These are phyloP conservation scores for Pythium myriotylum DNA, from an alignment of 352 stramenopile genomes.

Conservation along the genomic window DNA sequence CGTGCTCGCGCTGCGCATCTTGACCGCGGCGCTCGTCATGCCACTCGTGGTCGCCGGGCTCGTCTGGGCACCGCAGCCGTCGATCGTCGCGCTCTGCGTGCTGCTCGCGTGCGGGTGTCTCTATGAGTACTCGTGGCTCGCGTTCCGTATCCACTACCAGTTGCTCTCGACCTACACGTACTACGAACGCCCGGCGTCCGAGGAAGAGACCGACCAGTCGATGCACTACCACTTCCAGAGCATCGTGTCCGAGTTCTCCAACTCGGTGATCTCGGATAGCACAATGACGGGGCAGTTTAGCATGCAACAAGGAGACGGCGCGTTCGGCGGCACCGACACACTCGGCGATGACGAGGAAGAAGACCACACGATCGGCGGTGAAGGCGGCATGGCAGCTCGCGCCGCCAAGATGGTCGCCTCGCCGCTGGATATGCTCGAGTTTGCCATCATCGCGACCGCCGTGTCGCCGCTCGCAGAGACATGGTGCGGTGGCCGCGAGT, in stretches of 20 bases:
- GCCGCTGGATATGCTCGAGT: conserved; percentile 26
- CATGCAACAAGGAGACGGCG: background rate
- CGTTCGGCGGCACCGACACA: background rate
- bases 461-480: conserved; percentile 23
- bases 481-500: conserved; percentile 27
- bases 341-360: conserved; percentile 17
- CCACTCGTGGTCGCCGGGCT: conserved; percentile 20
- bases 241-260: conserved; percentile 19
- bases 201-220: conserved; percentile 15
- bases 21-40: conserved; percentile 22
- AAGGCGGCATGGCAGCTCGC: conserved; percentile 17
- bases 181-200: conserved; percentile 27
- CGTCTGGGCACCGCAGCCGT: conserved; percentile 15
- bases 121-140: conserved; percentile 35
- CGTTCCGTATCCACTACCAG: conserved; percentile 35
- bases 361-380: conserved; percentile 23
- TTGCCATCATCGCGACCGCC: conserved; percentile 13
- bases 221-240: conserved; percentile 26
- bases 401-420: conserved; percentile 24
- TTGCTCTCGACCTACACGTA: conserved; percentile 26
- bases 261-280: conserved; percentile 10
- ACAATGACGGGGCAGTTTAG: conserved; percentile 6
- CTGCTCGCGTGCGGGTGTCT: conserved; percentile 21
- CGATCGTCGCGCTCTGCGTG: conserved; percentile 20
- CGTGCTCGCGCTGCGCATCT: conserved; percentile 8